These are phyloP conservation scores for Fraxinus xanthoxyloides DNA, from an alignment of 305 asterid genomes.

Conservation along the genomic window DNA sequence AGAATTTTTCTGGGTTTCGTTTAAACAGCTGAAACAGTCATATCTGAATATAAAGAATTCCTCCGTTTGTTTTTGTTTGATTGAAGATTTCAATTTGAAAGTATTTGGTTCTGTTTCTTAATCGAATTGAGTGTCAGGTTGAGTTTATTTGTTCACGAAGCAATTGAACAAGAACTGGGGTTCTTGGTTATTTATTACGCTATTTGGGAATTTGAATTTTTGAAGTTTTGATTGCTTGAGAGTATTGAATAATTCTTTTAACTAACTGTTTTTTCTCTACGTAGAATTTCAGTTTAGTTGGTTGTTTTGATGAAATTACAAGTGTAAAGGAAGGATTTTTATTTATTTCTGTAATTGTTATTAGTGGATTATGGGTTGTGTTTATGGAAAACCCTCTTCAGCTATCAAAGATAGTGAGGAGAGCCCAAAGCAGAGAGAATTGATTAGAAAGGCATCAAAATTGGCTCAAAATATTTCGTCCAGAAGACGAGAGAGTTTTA, in stretches of 20 bases:
- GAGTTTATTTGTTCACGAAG: conserved; percentile 13
- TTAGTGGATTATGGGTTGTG: conserved; percentile 65
- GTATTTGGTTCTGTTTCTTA: not conserved
- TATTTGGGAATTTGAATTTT: conserved; percentile 22
- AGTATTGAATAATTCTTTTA: conserved; percentile 12
- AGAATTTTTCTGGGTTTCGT: conserved; percentile 8
- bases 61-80: not conserved
- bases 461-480: conserved; percentile 52
- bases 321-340: conserved; percentile 27
- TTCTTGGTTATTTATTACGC: conserved; percentile 10
- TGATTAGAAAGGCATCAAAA: conserved; percentile 54
- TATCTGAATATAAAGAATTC: conserved; percentile 18
- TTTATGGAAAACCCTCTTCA: conserved; percentile 74
- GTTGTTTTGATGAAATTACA: conserved; percentile 19
- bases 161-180: conserved; percentile 18
- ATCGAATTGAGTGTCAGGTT: conserved; percentile 16
- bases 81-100: not conserved
- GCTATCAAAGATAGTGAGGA: conserved; percentile 47
- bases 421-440: conserved; percentile 61
- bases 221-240: conserved; percentile 24
- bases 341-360: not conserved
- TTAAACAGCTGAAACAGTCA: not conserved
- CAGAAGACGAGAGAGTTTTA: conserved; percentile 61
- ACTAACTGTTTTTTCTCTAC: conserved; percentile 23
- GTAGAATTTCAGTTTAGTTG: conserved; percentile 5